Evolutionary conservation across 176 grass and related monocot species (phyloP).

Genomic region (Saccharum spontaneum): DNA sequence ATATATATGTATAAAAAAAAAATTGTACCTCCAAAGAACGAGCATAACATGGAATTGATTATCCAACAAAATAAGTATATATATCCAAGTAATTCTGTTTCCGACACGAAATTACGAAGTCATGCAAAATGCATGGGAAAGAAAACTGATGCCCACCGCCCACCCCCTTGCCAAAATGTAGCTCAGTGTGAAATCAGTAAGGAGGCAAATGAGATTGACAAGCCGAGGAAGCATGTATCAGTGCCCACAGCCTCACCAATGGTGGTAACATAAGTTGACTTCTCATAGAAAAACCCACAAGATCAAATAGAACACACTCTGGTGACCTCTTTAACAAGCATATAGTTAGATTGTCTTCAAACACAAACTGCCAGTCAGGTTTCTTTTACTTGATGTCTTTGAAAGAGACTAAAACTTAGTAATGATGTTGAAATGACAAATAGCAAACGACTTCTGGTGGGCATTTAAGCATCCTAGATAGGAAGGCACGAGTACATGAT

Average conservation of each 20-base stretch:
- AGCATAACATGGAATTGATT: background rate
- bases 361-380: background rate
- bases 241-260: background rate
- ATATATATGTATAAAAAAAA: too few species aligned
- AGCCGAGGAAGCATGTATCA: background rate
- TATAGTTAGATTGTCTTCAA: background rate
- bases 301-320: background rate
- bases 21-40: background rate
- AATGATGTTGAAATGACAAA: background rate
- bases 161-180: background rate
- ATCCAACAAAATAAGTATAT: background rate
- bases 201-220: background rate
- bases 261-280: background rate
- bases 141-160: background rate
- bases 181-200: too few species aligned
- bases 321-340: background rate
- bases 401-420: background rate
- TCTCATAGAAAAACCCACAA: background rate
- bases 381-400: background rate
- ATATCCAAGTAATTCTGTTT: background rate
- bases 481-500: background rate
- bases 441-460: background rate
- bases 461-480: background rate
- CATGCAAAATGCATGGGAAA: background rate
- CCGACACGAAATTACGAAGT: background rate